A percentile compares a stretch with the other conserved stretches of the same genome.
Evolutionary conservation across 768 basidiomycete genomes (phyloP).

Genomic region (Gyrodon lividus): DNA sequence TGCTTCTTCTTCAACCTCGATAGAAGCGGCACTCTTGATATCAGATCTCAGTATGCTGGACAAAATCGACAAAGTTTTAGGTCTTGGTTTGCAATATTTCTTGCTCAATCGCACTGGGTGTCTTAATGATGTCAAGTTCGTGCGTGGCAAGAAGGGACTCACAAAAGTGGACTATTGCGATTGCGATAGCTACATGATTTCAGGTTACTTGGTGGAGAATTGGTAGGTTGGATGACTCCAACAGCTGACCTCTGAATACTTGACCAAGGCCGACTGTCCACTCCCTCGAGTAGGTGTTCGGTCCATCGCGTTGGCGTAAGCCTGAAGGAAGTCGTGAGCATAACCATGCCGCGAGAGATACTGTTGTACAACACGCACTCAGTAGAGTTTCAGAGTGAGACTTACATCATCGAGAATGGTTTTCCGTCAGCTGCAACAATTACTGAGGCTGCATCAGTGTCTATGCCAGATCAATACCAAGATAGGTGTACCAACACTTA

Average conservation of each 20-base stretch:
- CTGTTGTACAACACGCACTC: constrained; percentile 9
- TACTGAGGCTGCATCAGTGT: constrained; percentile 10
- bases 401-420: constrained; percentile 25
- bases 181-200: constrained; percentile 7
- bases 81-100: background rate
- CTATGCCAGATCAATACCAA: background rate
- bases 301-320: constrained; percentile 10
- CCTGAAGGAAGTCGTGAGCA: constrained; percentile 9
- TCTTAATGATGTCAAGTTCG: background rate
- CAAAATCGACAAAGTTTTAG: no score
- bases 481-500: constrained; percentile 37
- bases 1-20: constrained; percentile 9
- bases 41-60: constrained; percentile 6
- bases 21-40: background rate
- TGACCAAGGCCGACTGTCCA: constrained; percentile 16
- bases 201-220: background rate
- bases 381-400: constrained; percentile 26
- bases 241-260: constrained; percentile 13
- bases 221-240: background rate
- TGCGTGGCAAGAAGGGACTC: background rate
- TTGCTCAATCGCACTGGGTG: constrained; percentile 7
- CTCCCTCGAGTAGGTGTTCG: constrained; percentile 15
- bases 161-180: constrained; percentile 7
- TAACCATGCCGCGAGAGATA: background rate
- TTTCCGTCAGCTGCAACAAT: constrained; percentile 19